Conservation (phyloP, 108 stramenopile genomes). For the Cyclotella atomus region DNA sequence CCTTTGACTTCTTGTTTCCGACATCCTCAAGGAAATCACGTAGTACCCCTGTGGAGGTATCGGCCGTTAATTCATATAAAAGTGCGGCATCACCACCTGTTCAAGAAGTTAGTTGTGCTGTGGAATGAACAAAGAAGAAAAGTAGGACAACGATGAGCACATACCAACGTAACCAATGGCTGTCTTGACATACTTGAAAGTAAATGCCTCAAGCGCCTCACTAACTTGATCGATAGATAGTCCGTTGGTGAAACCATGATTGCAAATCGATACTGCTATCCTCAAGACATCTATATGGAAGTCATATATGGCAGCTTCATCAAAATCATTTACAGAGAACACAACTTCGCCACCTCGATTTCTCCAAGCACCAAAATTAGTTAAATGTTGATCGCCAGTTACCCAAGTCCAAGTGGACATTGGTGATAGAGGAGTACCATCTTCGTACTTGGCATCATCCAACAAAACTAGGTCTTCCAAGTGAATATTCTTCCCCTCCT, state of each 20-base stretch:
- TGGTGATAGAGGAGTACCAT: constrained; percentile 40
- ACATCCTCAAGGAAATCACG: constrained; percentile 56
- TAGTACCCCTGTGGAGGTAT: constrained; percentile 49
- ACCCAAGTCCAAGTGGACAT: constrained; percentile 69
- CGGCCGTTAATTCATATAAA: constrained; percentile 51
- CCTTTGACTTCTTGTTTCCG: constrained; percentile 12
- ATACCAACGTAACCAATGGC: constrained; percentile 56
- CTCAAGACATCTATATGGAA: constrained; percentile 71
- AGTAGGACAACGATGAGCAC: no score
- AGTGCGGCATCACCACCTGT: constrained; percentile 51
- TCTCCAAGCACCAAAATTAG: constrained; percentile 65
- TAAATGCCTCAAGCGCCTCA: constrained; percentile 50
- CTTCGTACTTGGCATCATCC: constrained; percentile 34
- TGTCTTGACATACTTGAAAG: constrained; percentile 55
- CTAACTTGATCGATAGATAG: constrained; percentile 28
- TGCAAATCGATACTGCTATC: constrained; percentile 59
- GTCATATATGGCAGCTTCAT: constrained; percentile 71
- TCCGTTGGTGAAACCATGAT: constrained; percentile 61
- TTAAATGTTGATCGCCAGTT: constrained; percentile 74
- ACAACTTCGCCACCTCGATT: constrained; percentile 65
- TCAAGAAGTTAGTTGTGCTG: no score
- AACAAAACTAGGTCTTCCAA: constrained; percentile 36
- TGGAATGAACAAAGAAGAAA: no score
- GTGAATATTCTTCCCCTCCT: constrained; percentile 17
- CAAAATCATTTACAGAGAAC: constrained; percentile 74